Base-by-base conservation (phyloP, 2,329 filamentous ascomycete species). In the Grosmannia clavigera region DNA sequence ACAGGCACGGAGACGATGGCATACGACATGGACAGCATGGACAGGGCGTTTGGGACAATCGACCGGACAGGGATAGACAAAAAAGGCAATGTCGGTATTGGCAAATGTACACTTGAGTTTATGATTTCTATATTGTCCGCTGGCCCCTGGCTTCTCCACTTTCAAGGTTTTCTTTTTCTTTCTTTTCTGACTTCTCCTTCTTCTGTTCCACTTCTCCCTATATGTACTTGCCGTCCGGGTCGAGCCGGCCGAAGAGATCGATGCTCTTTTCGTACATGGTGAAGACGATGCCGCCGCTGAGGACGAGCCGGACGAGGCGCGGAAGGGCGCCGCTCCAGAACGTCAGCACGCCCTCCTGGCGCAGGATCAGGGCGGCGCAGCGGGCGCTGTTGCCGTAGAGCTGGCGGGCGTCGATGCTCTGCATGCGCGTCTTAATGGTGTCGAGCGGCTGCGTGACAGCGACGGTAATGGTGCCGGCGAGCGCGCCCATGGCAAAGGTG, bases 191-290 rank as follows among this genome's bases (percentile, higher is more conserved):
- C 55, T 29, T 53, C 51, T 35, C 14, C 29, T 14, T 53, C 31
- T 31, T 5, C 31, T 58, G n/a, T 16, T 11, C 16, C n/a, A 22
- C 22, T 22, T 22, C n/a, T 33, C 5, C 38, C 31, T 22, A 61
- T 22, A 97, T 82, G 70, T 95, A 96, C 71, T 81, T 87, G 69
- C 85, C 84, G 68, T 95, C 82, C 0, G 94, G 94, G 71, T 99
- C 94, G 58, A 92, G 61, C 68, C 71, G 78, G 67, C 90, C 83
- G 77, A 99, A 84, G 61, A 91, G 68, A 58, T 96, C 92, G 78
- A 97, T 97, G 61, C 87, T 88, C 81, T 96, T 96, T 77, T 97
- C 92, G 71, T 96, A 94, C 86, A 97, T 95, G 27, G 94, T 95
- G 70, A 99, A 99, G 50, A 99, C 94, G 69, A 99, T 96, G 22